phyloP scores from a whole-genome alignment of 1,284 basidiomycete genomes.

The Leccinum fuscescens region DNA sequence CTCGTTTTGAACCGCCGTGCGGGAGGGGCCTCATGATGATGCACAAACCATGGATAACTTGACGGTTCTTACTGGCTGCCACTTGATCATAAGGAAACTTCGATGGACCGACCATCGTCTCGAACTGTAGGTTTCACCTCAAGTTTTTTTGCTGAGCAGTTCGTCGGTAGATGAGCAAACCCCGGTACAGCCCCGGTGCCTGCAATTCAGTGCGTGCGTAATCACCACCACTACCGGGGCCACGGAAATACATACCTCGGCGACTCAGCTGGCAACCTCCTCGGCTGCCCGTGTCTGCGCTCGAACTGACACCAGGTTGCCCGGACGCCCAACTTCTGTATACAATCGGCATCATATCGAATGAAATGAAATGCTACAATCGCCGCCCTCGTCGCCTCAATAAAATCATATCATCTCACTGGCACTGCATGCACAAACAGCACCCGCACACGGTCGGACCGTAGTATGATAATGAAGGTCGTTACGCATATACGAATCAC shows the following conservation, averaged over 20 bases:
- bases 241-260: background rate
- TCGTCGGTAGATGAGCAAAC: background rate
- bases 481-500: background rate
- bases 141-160: background rate
- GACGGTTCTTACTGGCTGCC: background rate
- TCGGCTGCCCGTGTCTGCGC: background rate
- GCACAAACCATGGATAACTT: background rate
- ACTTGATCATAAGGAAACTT: background rate
- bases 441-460: background rate
- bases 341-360: background rate
- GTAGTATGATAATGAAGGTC: background rate
- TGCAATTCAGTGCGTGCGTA: background rate
- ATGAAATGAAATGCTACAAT: background rate
- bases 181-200: background rate
- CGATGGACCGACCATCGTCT: background rate
- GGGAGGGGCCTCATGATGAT: background rate
- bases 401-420: background rate
- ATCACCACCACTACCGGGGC: background rate
- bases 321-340: background rate
- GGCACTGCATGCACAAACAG: background rate
- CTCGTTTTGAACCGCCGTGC: background rate
- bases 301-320: background rate
- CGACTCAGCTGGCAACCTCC: background rate
- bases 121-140: background rate
- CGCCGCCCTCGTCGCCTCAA: background rate